Base-by-base conservation (phyloP, 176 grass and related monocot species). In the Oryza glaberrima region DNA sequence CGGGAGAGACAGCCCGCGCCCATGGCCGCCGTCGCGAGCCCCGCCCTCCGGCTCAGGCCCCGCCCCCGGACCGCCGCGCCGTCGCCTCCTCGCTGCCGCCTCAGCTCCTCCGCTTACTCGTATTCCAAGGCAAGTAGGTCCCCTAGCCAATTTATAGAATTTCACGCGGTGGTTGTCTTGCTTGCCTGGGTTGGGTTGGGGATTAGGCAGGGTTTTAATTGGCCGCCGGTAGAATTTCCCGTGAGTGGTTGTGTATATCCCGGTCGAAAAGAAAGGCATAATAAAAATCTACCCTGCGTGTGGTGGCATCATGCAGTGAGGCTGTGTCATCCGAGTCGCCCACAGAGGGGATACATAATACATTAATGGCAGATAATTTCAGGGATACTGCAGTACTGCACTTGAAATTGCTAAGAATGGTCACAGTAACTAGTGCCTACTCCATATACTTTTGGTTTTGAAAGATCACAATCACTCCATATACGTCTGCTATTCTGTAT, bases 21-120 rank as follows among this genome's bases (percentile, higher is more conserved):
- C 75, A 87, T 84, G 89, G 89, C 76, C 84, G 76, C 70, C 70
- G 89, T 75, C 28, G 80, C 80, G 41, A 83, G 75, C 75, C 75
- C 79, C 49, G 38, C 77, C 30, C 64, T 80, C 80, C 80, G 76
- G 38, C 63, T 90, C 61, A 75, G 76, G n/a, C 84, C 69, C 63
- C 80, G 76, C 30, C 84, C 70, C 49, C 23, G 80, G 75, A 43
- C 49, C 5, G 68, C 84, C 47, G 28, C 80, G 38, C 11, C 61
- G 83, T 83, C 73, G 28, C 28, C 61, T 32, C 80, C 61, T 61
- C 80, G 61, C 69, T 87, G 69, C 75, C 26, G 84, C 69, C 11
- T 78, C 88, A 46, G 63, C 80, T 87, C 80, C 84, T 67, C 36
- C 71, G 38, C 75, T 1, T 74, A 9, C 75, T 87, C 48, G 41